These are phyloP conservation scores for Trichoderma aggressivum DNA, from an alignment of 2,329 filamentous ascomycete genomes.

Conservation along the genomic window DNA sequence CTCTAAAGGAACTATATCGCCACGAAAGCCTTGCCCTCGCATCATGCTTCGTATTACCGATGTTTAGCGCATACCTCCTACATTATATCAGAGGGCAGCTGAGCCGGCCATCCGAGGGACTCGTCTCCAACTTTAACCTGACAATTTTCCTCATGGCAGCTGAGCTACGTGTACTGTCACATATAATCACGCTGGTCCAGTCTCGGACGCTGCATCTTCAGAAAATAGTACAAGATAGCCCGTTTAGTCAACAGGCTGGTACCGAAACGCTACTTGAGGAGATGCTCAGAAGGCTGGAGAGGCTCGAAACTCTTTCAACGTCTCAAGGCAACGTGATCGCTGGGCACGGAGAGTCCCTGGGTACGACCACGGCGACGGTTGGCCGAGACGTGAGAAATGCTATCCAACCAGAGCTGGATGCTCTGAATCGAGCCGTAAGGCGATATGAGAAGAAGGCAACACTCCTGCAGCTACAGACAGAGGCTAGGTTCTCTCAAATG, in stretches of 20 bases:
- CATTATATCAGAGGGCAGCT: slow-evolving; percentile 78
- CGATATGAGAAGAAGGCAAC: slow-evolving; percentile 88
- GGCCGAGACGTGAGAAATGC: slow-evolving; percentile 59
- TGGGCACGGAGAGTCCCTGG: slow-evolving; percentile 30
- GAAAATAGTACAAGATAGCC: slow-evolving; percentile 59
- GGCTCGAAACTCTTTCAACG: slow-evolving; percentile 57
- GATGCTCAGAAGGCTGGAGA: slow-evolving; percentile 63
- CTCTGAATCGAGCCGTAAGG: slow-evolving; percentile 80
- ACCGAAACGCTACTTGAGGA: slow-evolving; percentile 49
- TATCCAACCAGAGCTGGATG: slow-evolving; percentile 80
- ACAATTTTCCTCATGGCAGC: slow-evolving; percentile 85
- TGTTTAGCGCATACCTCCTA: slow-evolving; percentile 77
- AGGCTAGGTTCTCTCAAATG: slow-evolving; percentile 68
- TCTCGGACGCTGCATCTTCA: slow-evolving; percentile 79
- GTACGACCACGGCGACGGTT: slow-evolving; percentile 39
- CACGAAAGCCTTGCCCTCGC: slow-evolving; percentile 73
- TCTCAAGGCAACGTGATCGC: slow-evolving; percentile 25
- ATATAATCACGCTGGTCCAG: slow-evolving; percentile 77
- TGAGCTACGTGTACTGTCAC: slow-evolving; percentile 77
- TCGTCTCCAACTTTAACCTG: slow-evolving; percentile 90
- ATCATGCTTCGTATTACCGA: slow-evolving; percentile 75
- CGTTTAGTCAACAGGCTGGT: slow-evolving; percentile 34
- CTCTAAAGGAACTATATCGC: slow-evolving; percentile 62
- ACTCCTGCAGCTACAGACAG: slow-evolving; percentile 70
- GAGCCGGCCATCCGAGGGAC: slow-evolving; percentile 75